Evolutionary conservation across 257 asterid genomes (phyloP).

Genomic region (Solanum bulbocastanum): DNA sequence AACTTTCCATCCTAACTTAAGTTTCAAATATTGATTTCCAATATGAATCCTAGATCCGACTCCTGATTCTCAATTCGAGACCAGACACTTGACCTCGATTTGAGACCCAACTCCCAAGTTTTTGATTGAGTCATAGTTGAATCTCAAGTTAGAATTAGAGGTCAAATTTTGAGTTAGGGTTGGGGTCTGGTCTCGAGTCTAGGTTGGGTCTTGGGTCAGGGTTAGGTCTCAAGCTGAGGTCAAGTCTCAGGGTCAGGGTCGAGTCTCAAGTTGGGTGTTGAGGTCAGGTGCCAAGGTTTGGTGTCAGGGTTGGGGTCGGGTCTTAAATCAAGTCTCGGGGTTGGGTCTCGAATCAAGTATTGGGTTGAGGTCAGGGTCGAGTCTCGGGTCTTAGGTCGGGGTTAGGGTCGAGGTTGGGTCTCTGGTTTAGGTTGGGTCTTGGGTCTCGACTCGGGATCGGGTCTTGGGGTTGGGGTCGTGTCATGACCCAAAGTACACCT

Average conservation of each 20-base stretch:
- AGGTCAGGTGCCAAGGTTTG: neutral
- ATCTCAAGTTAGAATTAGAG: neutral
- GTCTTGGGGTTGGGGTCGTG: neutral
- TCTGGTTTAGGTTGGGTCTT: too few relatives aligned
- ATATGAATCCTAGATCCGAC: neutral
- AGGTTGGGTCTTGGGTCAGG: neutral
- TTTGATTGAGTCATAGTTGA: neutral
- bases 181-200: neutral
- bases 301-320: neutral
- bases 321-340: neutral
- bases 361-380: neutral
- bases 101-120: neutral
- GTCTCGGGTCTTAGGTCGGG: neutral
- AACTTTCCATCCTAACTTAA: neutral
- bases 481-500: neutral
- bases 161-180: neutral
- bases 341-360: neutral
- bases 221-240: neutral
- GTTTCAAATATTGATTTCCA: neutral
- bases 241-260: neutral
- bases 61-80: neutral
- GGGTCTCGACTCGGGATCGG: neutral
- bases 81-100: neutral
- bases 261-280: neutral
- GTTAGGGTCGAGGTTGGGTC: neutral